phyloP scores from a whole-genome alignment of 2,329 filamentous ascomycete genomes.

The Septoria petroselini region DNA sequence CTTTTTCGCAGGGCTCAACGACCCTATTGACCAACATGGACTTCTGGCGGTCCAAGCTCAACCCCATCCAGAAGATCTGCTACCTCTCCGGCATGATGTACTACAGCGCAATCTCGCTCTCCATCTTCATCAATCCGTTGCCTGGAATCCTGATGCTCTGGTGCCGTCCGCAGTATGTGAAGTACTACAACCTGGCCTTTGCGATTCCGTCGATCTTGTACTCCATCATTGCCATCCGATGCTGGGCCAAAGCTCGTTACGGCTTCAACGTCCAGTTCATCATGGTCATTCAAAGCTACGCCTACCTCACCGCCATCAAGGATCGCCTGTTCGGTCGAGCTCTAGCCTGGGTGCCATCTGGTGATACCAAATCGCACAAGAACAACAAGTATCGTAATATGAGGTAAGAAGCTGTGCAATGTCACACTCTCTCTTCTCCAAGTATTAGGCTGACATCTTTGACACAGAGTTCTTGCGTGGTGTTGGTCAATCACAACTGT shows the following conservation, averaged over 20 bases:
- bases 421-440: no score
- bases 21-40: conserved; percentile 44
- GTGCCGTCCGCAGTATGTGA: conserved; percentile 43
- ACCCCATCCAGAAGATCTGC: conserved; percentile 44
- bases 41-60: conserved; percentile 43
- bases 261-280: conserved; percentile 46
- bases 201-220: conserved; percentile 44
- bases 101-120: conserved; percentile 43
- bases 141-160: conserved; percentile 44
- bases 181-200: conserved; percentile 48
- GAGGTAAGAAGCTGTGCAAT: conserved; percentile 30
- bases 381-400: conserved; percentile 47
- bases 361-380: conserved; percentile 43
- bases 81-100: conserved; percentile 44
- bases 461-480: conserved; percentile 37
- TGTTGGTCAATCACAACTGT: conserved; percentile 40
- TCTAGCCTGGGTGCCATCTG: conserved; percentile 43
- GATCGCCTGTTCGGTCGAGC: conserved; percentile 43
- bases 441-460: no score
- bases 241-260: conserved; percentile 44
- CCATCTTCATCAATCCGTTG: conserved; percentile 44
- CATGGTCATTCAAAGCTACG: conserved; percentile 45
- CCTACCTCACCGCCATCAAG: conserved; percentile 46
- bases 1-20: conserved; percentile 36
- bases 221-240: conserved; percentile 41